These are phyloP conservation scores for Wallacemonas collosoma DNA, from an alignment of 208 protist genomes.

Conservation along the genomic window DNA sequence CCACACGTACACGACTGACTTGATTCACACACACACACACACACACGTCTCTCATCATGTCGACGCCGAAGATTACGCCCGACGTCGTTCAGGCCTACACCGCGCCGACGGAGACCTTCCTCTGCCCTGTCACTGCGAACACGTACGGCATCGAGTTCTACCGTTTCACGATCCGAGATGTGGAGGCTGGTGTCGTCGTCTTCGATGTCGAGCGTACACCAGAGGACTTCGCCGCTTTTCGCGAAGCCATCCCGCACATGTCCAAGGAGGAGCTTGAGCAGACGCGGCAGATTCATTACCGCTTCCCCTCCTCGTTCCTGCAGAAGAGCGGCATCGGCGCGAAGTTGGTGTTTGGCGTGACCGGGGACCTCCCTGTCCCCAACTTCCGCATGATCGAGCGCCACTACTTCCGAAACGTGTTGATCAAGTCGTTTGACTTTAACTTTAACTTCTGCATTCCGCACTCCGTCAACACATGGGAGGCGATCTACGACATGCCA, in stretches of 20 bases:
- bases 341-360: conserved; percentile 92
- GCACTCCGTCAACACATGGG: conserved; percentile 95
- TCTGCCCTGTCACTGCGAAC: conserved; percentile 93
- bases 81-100: conserved; percentile 71
- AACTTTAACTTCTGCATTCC: conserved; percentile 97
- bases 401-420: conserved; percentile 94
- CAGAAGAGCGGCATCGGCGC: conserved; percentile 74
- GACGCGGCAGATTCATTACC: conserved; percentile 87
- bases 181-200: conserved; percentile 76
- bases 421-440: conserved; percentile 97
- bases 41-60: not conserved
- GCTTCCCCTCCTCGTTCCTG: conserved; percentile 88
- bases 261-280: conserved; percentile 54
- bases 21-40: not conserved
- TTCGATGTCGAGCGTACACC: conserved; percentile 83
- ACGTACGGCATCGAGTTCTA: conserved; percentile 95
- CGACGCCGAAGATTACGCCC: conserved; percentile 46
- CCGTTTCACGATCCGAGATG: conserved; percentile 93
- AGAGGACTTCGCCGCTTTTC: conserved; percentile 38
- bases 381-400: conserved; percentile 97
- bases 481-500: conserved; percentile 95
- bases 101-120: conserved; percentile 80
- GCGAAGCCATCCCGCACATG: conserved; percentile 25
- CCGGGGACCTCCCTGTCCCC: conserved; percentile 78
- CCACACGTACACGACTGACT: too few species aligned